These are phyloP conservation scores for Rhizopogon rudus DNA, from an alignment of 768 basidiomycete genomes.

Conservation along the genomic window DNA sequence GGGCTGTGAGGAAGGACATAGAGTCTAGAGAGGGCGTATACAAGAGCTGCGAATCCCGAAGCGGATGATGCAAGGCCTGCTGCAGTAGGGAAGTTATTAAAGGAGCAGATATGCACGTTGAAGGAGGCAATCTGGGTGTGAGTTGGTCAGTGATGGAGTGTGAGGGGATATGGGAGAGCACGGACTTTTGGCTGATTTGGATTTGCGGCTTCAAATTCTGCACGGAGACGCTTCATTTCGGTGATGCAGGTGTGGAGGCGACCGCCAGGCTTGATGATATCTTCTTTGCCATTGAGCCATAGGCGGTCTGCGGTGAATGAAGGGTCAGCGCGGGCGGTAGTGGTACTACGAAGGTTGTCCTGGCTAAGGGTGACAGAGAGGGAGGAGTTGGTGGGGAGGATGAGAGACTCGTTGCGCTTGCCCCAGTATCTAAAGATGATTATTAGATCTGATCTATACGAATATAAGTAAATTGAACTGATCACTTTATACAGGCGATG, in stretches of 20 bases:
- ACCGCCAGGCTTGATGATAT: constrained; percentile 79
- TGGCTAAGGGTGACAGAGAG: constrained; percentile 97
- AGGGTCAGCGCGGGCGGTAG: constrained; percentile 82
- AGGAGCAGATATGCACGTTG: constrained; percentile 84
- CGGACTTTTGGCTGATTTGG: constrained; percentile 61
- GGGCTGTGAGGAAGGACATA: constrained; percentile 76
- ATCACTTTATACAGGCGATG: constrained; percentile 95
- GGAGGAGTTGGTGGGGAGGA: constrained; percentile 96
- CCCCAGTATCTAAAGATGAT: constrained; percentile 85
- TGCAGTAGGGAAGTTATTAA: constrained; percentile 99
- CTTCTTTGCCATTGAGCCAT: constrained; percentile 94
- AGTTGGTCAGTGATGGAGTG: constrained; percentile 3
- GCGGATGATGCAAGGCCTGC: constrained; percentile 98
- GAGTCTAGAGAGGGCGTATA: constrained; percentile 81
- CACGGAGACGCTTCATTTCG: constrained; percentile 79
- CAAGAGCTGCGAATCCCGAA: constrained; percentile 94
- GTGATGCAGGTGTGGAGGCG: constrained; percentile 79
- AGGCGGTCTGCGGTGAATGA: constrained; percentile 72
- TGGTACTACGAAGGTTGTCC: constrained; percentile 91
- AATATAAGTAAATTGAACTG: constrained; percentile 11
- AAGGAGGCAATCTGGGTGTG: constrained; percentile 55
- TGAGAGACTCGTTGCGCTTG: constrained; percentile 92
- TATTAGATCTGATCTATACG: constrained; percentile 3
- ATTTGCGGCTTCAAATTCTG: constrained; percentile 68
- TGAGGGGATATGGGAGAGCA: neutral